phyloP scores from a whole-genome alignment of 148 eudicot genomes.

The Fagopyrum tataricum region DNA sequence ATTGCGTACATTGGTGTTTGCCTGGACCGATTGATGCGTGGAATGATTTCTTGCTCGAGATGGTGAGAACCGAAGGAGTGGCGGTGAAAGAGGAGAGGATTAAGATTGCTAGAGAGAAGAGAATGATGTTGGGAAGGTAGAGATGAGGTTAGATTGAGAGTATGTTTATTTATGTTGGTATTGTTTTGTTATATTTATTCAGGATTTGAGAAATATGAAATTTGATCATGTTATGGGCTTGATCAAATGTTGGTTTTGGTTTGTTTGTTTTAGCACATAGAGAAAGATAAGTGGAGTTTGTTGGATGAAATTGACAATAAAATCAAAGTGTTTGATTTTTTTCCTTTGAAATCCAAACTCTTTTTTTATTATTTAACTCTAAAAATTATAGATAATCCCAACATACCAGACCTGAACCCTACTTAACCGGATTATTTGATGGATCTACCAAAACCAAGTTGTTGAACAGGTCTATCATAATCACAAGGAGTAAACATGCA shows the following conservation, averaged over 20 bases:
- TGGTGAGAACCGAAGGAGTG: constrained; percentile 16
- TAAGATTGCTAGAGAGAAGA: constrained; percentile 6
- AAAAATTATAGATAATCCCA: too few relatives aligned
- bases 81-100: constrained; percentile 7
- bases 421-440: too few relatives aligned
- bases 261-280: neutral
- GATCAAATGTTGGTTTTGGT: neutral
- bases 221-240: neutral
- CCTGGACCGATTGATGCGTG: constrained; percentile 15
- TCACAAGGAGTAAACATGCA: too few relatives aligned
- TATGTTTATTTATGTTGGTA: neutral
- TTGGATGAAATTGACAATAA: neutral
- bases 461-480: too few relatives aligned
- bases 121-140: constrained; percentile 3
- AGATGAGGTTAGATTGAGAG: neutral
- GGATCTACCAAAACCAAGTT: too few relatives aligned
- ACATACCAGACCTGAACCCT: too few relatives aligned
- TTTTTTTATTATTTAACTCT: too few relatives aligned
- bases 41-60: constrained; percentile 19
- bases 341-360: neutral
- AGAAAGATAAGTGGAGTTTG: neutral
- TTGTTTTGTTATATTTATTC: neutral
- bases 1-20: constrained; percentile 44
- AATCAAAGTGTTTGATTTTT: neutral
- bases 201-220: neutral